Base-by-base conservation (phyloP, 306 rosid genomes). In the Argentina anserina region DNA sequence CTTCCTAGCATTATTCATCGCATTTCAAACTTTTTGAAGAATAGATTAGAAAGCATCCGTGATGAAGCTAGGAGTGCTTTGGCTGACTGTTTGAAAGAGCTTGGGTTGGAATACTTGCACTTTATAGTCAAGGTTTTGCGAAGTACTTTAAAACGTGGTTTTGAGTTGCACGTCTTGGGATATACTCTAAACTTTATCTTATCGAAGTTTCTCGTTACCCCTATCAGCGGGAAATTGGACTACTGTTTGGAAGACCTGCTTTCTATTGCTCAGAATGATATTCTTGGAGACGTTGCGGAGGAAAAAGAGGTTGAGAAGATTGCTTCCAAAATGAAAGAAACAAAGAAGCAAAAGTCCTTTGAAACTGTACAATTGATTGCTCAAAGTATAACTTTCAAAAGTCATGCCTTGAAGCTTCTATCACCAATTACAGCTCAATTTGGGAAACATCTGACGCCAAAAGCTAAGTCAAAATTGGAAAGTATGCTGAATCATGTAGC, bases 281-380 rank as follows among this genome's bases (percentile, higher is more conserved):
- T 94, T 86, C 84, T 89, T 69, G 97, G 98, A 69, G 92, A 85
- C 29, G 96, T 94, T 86, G 83, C 97, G 7, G 96, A 94, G 75
- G 92, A 94, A 77, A 94, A 94, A 80, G 98, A 91, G 56, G 98
- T 94, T 67, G 96, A 89, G 74, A 88, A 89, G 87, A 85, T 91
- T 80, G 98, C 98, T 80, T 78, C 96, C 7, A 94, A 94, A 84
- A 94, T 91, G 97, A 94, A 94, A 84, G 98, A 94, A 81, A 94
- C 97, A 52, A 85, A 72, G 86, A 85, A 56, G 75, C 81, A 84
- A 52, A 89, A 82, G 84, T 94, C 98, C 14, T 88, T 91, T 59
- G 97, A 91, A 69, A 91, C 96, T 64, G 85, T 91, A 81, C 77
- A 84, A 84, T 56, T 94, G 80, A 85, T 94, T 53, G 92, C 96